Evolutionary conservation across 2,329 filamentous ascomycete species (phyloP).

Genomic region (Trichoderma hamatum): DNA sequence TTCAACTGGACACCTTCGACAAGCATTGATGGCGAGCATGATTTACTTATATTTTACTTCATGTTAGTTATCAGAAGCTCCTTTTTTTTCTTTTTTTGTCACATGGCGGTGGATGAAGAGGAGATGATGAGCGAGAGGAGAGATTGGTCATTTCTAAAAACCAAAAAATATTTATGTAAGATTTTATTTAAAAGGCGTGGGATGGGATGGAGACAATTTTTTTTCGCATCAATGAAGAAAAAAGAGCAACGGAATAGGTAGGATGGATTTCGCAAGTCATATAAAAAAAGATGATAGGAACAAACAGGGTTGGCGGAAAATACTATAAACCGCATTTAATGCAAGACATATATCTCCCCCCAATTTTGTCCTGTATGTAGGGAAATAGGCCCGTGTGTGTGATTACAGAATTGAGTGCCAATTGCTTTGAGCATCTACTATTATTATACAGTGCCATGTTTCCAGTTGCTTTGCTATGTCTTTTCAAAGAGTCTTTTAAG

Average conservation of each 20-base stretch:
- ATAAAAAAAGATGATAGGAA: constrained; percentile 22
- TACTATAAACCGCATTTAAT: constrained; percentile 36
- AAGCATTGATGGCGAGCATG: constrained; percentile 8
- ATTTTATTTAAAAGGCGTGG: constrained; percentile 27
- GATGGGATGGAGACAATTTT: constrained; percentile 26
- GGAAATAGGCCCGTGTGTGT: neutral
- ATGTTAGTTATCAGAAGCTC: neutral
- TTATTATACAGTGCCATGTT: constrained; percentile 8
- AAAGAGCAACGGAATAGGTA: constrained; percentile 20
- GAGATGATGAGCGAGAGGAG: neutral
- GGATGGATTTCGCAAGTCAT: constrained; percentile 20
- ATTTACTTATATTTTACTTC: neutral
- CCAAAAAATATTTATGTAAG: constrained; percentile 17
- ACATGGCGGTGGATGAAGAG: neutral
- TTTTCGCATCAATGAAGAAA: constrained; percentile 33
- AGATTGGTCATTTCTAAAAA: constrained; percentile 24
- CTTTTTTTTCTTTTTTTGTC: neutral
- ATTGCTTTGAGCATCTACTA: constrained; percentile 40
- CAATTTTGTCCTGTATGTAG: neutral
- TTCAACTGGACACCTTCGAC: neutral
- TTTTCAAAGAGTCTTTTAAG: neutral
- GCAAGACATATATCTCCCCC: constrained; percentile 35
- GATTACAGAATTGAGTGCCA: constrained; percentile 23
- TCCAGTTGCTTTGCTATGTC: neutral
- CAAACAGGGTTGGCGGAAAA: constrained; percentile 30